phyloP scores from a whole-genome alignment of 768 basidiomycete species.

The Mrakia gelida region DNA sequence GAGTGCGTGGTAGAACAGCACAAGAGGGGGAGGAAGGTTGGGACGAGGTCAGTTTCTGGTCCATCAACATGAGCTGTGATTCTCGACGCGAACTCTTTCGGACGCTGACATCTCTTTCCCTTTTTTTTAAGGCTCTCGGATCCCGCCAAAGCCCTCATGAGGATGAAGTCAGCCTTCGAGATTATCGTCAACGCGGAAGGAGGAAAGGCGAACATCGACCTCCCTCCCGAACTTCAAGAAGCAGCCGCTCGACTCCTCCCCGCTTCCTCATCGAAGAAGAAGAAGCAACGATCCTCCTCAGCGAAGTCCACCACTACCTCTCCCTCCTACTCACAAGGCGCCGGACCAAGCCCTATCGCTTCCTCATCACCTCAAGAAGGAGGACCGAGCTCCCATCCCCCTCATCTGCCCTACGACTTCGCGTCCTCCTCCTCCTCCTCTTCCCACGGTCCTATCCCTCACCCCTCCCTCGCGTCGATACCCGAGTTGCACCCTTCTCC shows the following conservation, averaged over 20 bases:
- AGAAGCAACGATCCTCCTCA: too few species aligned
- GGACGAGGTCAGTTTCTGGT: neutral
- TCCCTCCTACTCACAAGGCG: neutral
- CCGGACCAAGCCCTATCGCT: too few species aligned
- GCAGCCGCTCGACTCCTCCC: neutral
- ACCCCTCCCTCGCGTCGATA: neutral
- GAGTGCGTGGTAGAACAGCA: neutral
- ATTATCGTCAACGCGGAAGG: neutral
- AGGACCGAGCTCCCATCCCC: neutral
- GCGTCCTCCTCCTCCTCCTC: neutral
- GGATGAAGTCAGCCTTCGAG: slow-evolving; percentile 10
- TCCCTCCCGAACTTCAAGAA: neutral
- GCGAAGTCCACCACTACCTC: too few species aligned
- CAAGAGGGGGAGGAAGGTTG: slow-evolving; percentile 18
- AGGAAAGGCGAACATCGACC: neutral
- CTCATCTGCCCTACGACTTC: neutral
- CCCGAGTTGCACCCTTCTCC: neutral
- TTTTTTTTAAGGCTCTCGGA: neutral
- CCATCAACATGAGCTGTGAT: too few species aligned
- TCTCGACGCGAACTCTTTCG: too few species aligned
- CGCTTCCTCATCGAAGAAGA: neutral
- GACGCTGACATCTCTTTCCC: too few species aligned
- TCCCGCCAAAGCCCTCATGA: slow-evolving; percentile 18
- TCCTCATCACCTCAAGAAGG: neutral
- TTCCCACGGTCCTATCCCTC: neutral